A percentile compares a stretch with the other conserved stretches of the same genome.
Conservation (phyloP, 129 eudicot genomes). For the Apium graveolens region DNA sequence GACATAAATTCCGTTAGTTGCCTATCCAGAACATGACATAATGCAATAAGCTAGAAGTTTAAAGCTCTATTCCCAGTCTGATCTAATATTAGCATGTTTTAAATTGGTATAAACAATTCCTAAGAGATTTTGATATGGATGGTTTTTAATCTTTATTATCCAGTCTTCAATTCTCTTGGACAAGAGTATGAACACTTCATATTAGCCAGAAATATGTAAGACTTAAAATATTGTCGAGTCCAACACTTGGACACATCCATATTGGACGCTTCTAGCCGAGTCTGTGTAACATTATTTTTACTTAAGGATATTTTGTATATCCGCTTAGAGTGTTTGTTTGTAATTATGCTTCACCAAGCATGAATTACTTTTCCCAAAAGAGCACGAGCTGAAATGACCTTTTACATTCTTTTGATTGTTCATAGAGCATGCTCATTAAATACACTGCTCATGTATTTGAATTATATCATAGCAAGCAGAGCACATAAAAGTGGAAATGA, state of each 20-base stretch:
- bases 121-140: neutral
- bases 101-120: neutral
- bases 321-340: neutral
- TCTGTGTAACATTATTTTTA: neutral
- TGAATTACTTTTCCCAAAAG: neutral
- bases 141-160: neutral
- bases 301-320: neutral
- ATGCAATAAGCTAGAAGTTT: neutral
- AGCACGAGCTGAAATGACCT: neutral
- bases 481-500: neutral
- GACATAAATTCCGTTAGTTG: neutral
- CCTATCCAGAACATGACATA: neutral
- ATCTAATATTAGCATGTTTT: neutral
- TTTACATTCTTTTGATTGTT: neutral
- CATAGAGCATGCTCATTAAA: neutral
- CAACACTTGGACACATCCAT: neutral
- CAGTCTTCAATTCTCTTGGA: neutral
- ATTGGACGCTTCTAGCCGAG: neutral
- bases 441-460: neutral
- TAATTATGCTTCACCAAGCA: neutral
- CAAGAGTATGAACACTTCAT: neutral
- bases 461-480: neutral
- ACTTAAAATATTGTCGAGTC: neutral
- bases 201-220: neutral
- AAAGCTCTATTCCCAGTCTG: neutral